Evolutionary conservation across 345 rosid genomes (phyloP).

Genomic region (Sisymbrium irio): DNA sequence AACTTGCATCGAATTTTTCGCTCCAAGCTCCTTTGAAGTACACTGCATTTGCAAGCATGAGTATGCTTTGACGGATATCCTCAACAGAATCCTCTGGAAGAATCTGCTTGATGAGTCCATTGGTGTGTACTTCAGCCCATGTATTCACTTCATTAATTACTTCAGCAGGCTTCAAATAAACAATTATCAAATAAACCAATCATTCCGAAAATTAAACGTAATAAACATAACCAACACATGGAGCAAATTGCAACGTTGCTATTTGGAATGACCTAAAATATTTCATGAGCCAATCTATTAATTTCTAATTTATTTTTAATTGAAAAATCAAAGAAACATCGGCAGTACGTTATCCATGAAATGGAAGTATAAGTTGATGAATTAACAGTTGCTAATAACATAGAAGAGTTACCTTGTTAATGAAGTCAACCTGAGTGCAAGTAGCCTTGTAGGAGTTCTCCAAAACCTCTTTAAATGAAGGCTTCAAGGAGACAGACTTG

Average conservation of each 20-base stretch:
- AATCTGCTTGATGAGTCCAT: conserved; percentile 62
- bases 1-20: conserved; percentile 46
- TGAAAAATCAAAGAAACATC: too few species aligned
- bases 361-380: too few species aligned
- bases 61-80: conserved; percentile 27
- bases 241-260: too few species aligned
- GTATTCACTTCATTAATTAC: conserved; percentile 49
- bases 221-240: too few species aligned
- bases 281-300: too few species aligned
- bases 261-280: too few species aligned
- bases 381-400: not conserved
- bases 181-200: too few species aligned
- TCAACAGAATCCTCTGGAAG: conserved; percentile 47
- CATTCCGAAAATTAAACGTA: too few species aligned
- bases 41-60: conserved; percentile 65
- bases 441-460: conserved; percentile 53
- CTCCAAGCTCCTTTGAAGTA: conserved; percentile 76
- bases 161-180: conserved; percentile 49
- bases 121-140: conserved; percentile 62
- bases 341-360: too few species aligned
- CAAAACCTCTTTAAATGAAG: conserved; percentile 53
- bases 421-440: conserved; percentile 60
- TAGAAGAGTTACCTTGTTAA: conserved; percentile 43
- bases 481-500: conserved; percentile 46
- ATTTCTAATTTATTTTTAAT: too few species aligned